Percentiles rank a stretch among this genome's conserved stretches.
Conservation (phyloP, 495 filamentous ascomycete genomes). For the Talaromyces thailandensis region DNA sequence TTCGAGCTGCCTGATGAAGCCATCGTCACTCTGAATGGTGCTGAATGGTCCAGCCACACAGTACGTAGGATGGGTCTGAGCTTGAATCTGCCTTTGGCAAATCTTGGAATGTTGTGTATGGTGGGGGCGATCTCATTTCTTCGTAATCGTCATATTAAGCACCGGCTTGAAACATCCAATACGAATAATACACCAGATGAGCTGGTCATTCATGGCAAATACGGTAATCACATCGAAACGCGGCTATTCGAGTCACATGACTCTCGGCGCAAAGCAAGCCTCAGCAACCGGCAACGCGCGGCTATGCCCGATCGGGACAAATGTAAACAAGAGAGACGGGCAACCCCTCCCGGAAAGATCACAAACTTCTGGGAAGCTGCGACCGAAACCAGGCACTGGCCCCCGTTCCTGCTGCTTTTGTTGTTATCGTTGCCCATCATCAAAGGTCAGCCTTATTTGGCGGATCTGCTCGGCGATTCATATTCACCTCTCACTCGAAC, state of each 20-base stretch:
- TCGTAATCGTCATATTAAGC: background rate
- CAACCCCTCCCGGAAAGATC: constrained; percentile 4
- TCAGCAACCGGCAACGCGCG: constrained; percentile 2
- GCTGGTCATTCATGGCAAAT: background rate
- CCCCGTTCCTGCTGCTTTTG: background rate
- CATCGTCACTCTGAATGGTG: background rate
- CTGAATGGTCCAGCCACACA: background rate
- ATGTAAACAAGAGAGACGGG: constrained; percentile 6
- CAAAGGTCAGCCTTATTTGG: background rate
- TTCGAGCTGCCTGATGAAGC: background rate
- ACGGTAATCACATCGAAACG: background rate
- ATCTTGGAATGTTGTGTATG: background rate
- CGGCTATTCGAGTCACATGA: background rate
- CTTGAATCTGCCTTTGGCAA: background rate
- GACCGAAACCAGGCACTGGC: background rate
- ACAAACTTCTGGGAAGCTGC: background rate
- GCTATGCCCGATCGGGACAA: constrained; percentile 6
- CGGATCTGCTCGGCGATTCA: background rate
- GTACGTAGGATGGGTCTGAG: background rate
- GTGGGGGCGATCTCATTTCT: background rate
- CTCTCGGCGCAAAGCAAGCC: background rate
- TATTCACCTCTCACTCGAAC: background rate
- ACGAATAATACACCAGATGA: background rate
- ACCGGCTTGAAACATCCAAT: background rate
- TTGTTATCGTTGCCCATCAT: background rate